Percentiles rank a stretch among this genome's conserved stretches.
These are phyloP conservation scores for Vinca major DNA, from an alignment of 305 asterid species.

Conservation along the genomic window DNA sequence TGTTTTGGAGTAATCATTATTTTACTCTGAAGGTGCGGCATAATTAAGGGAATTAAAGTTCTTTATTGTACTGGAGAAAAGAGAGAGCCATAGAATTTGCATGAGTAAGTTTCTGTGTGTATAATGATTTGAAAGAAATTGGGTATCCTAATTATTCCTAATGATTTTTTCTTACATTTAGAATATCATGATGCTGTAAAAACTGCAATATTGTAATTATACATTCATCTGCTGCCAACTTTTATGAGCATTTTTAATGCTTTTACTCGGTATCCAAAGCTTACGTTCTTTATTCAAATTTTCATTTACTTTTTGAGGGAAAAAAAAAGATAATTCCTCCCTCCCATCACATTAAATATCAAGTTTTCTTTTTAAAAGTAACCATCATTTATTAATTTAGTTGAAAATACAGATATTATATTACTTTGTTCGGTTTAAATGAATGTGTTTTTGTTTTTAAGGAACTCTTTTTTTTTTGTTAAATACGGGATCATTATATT, in stretches of 20 bases:
- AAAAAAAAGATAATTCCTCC: too few relatives aligned
- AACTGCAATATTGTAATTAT: constrained; percentile 3
- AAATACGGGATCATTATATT: too few relatives aligned
- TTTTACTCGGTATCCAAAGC: constrained; percentile 4
- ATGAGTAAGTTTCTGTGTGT: neutral
- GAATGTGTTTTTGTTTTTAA: too few relatives aligned
- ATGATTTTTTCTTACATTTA: neutral
- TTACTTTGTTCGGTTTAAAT: too few relatives aligned
- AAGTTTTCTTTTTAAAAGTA: too few relatives aligned
- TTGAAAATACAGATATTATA: too few relatives aligned
- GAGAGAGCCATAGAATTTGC: neutral
- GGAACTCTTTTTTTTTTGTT: too few relatives aligned
- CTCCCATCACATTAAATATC: too few relatives aligned
- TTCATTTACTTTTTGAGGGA: too few relatives aligned
- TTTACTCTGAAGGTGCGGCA: neutral
- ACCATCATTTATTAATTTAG: too few relatives aligned
- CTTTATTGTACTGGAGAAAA: neutral
- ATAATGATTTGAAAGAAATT: constrained; percentile 1
- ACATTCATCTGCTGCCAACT: neutral
- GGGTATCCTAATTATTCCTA: constrained; percentile 4
- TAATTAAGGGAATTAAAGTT: neutral
- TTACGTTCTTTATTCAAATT: neutral
- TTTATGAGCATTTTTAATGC: neutral
- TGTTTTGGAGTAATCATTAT: neutral
- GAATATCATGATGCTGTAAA: constrained; percentile 11